A percentile compares a stretch with the other conserved stretches of the same genome.
These are phyloP conservation scores for Botrytis tulipae DNA, from an alignment of 2,329 filamentous ascomycete species.

Conservation along the genomic window DNA sequence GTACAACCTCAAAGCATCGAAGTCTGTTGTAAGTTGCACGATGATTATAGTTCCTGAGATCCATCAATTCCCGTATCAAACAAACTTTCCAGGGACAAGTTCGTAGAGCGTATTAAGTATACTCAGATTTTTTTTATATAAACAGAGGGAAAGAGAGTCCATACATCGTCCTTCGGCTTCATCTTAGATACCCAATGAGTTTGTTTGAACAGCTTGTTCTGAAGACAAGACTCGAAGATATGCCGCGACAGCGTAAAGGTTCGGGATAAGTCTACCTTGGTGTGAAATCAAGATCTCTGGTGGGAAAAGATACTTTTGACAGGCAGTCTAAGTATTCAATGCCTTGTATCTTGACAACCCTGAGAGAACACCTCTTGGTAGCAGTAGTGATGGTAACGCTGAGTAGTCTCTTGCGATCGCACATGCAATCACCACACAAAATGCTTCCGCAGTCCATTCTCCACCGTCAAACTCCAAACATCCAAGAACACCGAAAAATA, in stretches of 20 bases:
- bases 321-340: neutral
- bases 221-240: neutral
- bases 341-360: neutral
- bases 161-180: neutral
- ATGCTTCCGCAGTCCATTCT: neutral
- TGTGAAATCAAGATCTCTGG: neutral
- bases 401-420: neutral
- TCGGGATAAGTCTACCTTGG: neutral
- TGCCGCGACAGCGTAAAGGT: neutral
- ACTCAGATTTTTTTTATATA: neutral
- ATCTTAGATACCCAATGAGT: neutral
- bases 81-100: neutral
- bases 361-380: neutral
- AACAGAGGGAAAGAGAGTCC: neutral
- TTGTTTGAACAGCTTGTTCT: neutral
- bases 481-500: rapidly evolving
- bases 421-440: neutral
- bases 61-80: neutral
- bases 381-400: neutral
- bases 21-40: neutral
- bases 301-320: neutral
- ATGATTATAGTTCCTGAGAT: neutral
- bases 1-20: neutral
- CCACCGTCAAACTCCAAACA: neutral
- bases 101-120: neutral